Percentiles rank a stretch among this genome's conserved stretches.
Conservation (phyloP, 306 rosid species). For the Acacia acuminata region DNA sequence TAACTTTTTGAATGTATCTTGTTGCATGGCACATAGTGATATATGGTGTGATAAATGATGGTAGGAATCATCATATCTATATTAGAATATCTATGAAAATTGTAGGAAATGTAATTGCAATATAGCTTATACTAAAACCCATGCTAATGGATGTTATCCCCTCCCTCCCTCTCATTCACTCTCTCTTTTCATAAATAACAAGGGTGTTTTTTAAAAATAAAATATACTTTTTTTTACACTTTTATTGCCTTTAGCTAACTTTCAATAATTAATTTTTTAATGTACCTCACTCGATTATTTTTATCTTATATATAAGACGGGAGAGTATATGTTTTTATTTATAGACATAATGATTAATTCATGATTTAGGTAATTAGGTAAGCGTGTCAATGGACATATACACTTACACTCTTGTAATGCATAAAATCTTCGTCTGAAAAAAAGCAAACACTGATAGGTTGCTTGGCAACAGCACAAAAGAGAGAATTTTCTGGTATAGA, state of each 20-base stretch:
- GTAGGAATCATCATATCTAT: neutral
- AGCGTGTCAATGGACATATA: neutral
- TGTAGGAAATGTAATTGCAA: neutral
- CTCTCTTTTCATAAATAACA: neutral
- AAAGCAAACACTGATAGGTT: neutral
- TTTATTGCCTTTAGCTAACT: neutral
- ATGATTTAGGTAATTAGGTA: neutral
- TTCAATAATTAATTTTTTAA: neutral
- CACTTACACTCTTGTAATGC: neutral
- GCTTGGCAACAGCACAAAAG: neutral
- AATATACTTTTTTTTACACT: neutral
- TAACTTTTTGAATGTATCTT: neutral
- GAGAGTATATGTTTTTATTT: no score
- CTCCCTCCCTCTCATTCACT: neutral
- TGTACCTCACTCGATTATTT: no score
- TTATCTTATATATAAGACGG: no score
- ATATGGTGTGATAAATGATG: neutral
- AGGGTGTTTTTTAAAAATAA: neutral
- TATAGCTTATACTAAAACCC: neutral
- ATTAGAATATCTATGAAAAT: no score
- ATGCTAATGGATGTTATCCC: no score
- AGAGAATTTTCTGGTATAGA: neutral
- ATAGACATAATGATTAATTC: neutral
- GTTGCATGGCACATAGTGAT: neutral
- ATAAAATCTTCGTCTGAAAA: neutral